Base-by-base conservation (phyloP, 257 asterid genomes). In the Plantago major region DNA sequence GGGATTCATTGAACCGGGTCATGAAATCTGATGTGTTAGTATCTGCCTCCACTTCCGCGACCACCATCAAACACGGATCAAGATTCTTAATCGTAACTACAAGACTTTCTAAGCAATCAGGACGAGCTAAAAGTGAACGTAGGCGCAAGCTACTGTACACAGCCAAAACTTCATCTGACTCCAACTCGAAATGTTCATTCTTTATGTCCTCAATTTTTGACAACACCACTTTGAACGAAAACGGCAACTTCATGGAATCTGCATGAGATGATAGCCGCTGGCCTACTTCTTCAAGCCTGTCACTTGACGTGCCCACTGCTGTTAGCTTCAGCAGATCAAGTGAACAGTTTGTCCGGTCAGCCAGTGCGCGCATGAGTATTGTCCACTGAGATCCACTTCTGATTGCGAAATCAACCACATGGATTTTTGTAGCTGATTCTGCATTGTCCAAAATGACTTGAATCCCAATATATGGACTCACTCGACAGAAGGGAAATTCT, bases 241-340 rank as follows among this genome's bases (percentile, higher is more conserved):
- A 77, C 0, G 79, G 78, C 13, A 77, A 45, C 26, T 19, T 60
- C 48, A 74, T 55, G 42, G 75, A 53, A 40, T 71, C 73, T 10
- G 83, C 78, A 51, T 64, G 74, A 42, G 74, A 55, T 15, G 55
- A 60, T 54, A 77, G 43, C 51, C 71, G 14, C 42, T 65, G 16
- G 3, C 76, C 76, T 18, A 66, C 67, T 7, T 44, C 69, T 44
- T 67, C 72, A 28, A 77, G 54, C 49, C 3, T n/a, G n/a, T 55
- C 7, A 16, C 42, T 53, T 0, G 71, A 58, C n/a, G 77, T 55
- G 46, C 83, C 76, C 0, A 80, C 73, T 4, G 79, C 71, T 3
- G 83, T 77, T 48, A 80, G 69, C 75, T 69, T 81, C 42, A 81
- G 78, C 58, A 18, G 63, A 17, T 70, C 67, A 47, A 79, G 49